phyloP scores from a whole-genome alignment of 2,329 filamentous ascomycete species.

The Alternaria atra region DNA sequence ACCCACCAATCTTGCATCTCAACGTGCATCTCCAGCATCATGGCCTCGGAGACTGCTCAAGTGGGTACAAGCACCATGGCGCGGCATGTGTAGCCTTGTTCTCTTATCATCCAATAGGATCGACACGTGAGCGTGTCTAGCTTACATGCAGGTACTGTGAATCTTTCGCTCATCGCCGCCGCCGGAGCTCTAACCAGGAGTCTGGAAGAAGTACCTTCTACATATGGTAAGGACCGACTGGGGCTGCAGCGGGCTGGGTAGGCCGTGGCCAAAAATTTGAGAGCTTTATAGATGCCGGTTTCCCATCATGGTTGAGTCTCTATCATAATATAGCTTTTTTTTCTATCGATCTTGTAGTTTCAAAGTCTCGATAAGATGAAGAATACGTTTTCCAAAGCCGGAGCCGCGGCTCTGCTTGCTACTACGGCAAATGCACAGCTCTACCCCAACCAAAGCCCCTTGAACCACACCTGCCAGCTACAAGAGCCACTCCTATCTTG shows the following conservation, averaged over 20 bases:
- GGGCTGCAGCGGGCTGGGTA: not conserved
- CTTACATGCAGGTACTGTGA: slow-evolving; percentile 40
- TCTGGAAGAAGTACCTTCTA: slow-evolving; percentile 38
- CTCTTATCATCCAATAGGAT: slow-evolving; percentile 40
- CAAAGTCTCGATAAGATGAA: slow-evolving; percentile 30
- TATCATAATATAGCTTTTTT: not conserved
- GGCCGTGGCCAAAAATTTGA: slow-evolving; percentile 17
- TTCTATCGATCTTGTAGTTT: slow-evolving; percentile 3
- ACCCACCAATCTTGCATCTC: slow-evolving; percentile 1
- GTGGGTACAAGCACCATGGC: slow-evolving; percentile 26
- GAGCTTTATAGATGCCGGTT: slow-evolving; percentile 7
- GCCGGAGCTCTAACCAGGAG: slow-evolving; percentile 15
- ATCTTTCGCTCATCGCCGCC: slow-evolving; percentile 32
- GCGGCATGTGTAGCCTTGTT: slow-evolving; percentile 34
- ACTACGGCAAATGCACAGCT: slow-evolving; percentile 48
- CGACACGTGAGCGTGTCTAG: slow-evolving; percentile 40
- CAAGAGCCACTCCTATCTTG: slow-evolving; percentile 47
- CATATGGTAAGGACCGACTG: slow-evolving; percentile 39
- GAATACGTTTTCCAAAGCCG: slow-evolving; percentile 21
- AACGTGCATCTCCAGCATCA: slow-evolving; percentile 8
- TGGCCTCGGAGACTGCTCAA: slow-evolving; percentile 24
- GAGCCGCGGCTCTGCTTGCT: slow-evolving; percentile 31
- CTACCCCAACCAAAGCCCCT: slow-evolving; percentile 57
- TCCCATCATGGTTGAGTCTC: not conserved
- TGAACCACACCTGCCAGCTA: slow-evolving; percentile 67